phyloP scores from a whole-genome alignment of 257 asterid genomes.

The Solanum dulcamara region DNA sequence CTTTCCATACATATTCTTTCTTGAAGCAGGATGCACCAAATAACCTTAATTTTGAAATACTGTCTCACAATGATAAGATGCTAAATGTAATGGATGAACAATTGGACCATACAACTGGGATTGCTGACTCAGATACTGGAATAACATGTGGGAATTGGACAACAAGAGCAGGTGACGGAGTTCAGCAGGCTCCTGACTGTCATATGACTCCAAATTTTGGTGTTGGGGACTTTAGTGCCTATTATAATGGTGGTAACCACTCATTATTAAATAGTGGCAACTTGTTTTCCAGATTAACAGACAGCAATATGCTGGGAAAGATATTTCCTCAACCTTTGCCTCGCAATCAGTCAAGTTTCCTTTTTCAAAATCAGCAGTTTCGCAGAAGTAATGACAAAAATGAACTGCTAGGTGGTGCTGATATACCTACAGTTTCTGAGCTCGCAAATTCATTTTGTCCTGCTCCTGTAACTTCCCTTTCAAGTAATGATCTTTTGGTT shows the following conservation, averaged over 20 bases:
- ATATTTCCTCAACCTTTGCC: conserved; percentile 4
- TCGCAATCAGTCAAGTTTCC: neutral
- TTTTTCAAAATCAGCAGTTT: conserved; percentile 6
- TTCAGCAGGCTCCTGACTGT: conserved; percentile 3
- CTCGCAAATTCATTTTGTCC: conserved; percentile 15
- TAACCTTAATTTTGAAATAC: conserved; percentile 15
- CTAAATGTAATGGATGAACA: conserved; percentile 12
- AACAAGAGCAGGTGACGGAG: conserved; percentile 7
- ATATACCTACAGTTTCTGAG: conserved; percentile 3
- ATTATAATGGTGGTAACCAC: conserved; percentile 5
- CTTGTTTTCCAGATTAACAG: conserved; percentile 1
- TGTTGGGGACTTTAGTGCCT: conserved; percentile 1
- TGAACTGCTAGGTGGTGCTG: conserved; percentile 14
- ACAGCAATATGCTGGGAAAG: neutral
- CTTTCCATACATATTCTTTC: conserved; percentile 8
- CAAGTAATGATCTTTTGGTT: conserved; percentile 14
- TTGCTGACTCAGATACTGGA: neutral
- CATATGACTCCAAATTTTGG: neutral
- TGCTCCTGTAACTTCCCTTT: conserved; percentile 10
- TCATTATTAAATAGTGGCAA: conserved; percentile 9
- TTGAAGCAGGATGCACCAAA: conserved; percentile 1
- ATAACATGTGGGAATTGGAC: conserved; percentile 11
- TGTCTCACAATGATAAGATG: conserved; percentile 6
- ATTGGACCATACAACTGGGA: conserved; percentile 1
- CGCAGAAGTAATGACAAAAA: conserved; percentile 6